Evolutionary conservation across 2,329 filamentous ascomycete species (phyloP), one percentile per base, ranked within the genome.

Genomic region (Apiospora rasikravindrae): DNA sequence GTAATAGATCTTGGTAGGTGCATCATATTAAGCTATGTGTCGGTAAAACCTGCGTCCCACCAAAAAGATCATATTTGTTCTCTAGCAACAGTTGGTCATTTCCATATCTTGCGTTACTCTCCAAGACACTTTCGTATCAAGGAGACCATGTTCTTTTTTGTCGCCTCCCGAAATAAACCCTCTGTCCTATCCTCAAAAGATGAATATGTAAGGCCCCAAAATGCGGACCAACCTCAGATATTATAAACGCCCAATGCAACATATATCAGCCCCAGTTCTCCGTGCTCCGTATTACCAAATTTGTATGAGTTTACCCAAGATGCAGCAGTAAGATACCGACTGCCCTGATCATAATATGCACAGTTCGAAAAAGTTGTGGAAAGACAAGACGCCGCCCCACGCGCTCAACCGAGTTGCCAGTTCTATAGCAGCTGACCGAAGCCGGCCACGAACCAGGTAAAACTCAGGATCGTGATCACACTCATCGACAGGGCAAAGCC

Each of bases 381-480:
- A 29, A 37, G 53, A 37, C 53, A 49, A 40, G 57, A 64, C 29
- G 13, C 26, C 53, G 16, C 57, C 10, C 4, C 10, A 47, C 13
- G 22, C 33, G 22, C 33, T 40, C 19, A n/a, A 47, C 66, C 66
- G n/a, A 4, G 24, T 29, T 40, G 33, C 45, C 33, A 13, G 3
- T 14, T 40, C 71, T 77, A 80, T 70, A 78, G 61, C 33, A 84
- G 78, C 47, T 83, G 77, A 11, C 81, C 83, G 14, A 89, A 78
- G 2, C 89, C 89, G 33, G 84, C 84, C 49, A 91, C 88, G 76
- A 91, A 91, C 89, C 89, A 91, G 42, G 89, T 91, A 75, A 92
- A 91, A 78, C 87, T 89, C 42, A 88, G 74, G 4, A 91, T 82
- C 1, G 89, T 91, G 61, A 90, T 78, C 44, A 87, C 68, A 75